A percentile compares a stretch with the other conserved stretches of the same genome.
Conservation (phyloP, 2,329 filamentous ascomycete species). For the Mycogone perniciosa region DNA sequence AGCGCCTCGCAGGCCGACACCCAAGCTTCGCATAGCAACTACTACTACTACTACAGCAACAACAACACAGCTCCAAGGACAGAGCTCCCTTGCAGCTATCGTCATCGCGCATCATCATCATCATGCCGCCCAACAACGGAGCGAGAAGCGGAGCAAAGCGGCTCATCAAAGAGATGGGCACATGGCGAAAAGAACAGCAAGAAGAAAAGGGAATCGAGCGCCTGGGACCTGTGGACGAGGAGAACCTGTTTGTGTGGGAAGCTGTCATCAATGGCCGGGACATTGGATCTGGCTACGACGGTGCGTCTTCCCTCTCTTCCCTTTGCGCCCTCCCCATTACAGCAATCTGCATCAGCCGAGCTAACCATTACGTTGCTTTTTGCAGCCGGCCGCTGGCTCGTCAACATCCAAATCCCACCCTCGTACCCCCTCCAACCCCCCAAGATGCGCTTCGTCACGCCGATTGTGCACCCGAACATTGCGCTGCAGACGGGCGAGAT, state of each 20-base stretch:
- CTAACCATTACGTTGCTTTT: conserved; percentile 3
- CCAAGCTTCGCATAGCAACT: neutral
- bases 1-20: neutral
- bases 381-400: conserved; percentile 70
- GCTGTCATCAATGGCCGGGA: conserved; percentile 54
- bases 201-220: conserved; percentile 52
- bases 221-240: conserved; percentile 48
- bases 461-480: conserved; percentile 79
- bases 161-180: conserved; percentile 52
- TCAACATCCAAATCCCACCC: conserved; percentile 67
- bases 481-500: conserved; percentile 72
- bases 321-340: neutral
- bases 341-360: neutral
- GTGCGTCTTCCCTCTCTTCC: conserved; percentile 28
- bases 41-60: neutral
- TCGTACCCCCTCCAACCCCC: conserved; percentile 77
- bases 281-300: conserved; percentile 50
- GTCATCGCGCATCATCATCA: neutral
- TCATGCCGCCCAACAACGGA: conserved; percentile 37
- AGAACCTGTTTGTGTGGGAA: conserved; percentile 53
- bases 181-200: conserved; percentile 43
- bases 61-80: too few species aligned
- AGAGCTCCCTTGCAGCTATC: neutral
- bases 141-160: conserved; percentile 49
- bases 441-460: conserved; percentile 72